A percentile compares a stretch with the other conserved stretches of the same genome.
These are phyloP conservation scores for Fraxinus latifolia DNA, from an alignment of 305 asterid genomes.

Conservation along the genomic window DNA sequence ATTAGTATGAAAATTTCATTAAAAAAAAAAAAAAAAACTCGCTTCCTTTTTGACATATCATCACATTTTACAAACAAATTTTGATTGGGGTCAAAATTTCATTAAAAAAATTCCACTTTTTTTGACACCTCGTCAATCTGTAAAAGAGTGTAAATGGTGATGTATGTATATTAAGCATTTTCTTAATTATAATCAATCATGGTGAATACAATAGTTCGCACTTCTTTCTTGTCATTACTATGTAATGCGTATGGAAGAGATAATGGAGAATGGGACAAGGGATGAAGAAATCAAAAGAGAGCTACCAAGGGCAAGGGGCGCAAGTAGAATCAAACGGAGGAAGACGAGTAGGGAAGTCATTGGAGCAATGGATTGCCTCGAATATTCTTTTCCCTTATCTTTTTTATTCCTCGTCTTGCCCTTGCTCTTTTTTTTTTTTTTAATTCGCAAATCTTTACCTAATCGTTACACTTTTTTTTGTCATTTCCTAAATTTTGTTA, in stretches of 20 bases:
- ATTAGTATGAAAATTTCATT: too few species aligned
- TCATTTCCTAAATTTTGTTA: background rate
- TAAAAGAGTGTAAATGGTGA: too few species aligned
- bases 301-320: background rate
- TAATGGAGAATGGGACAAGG: background rate
- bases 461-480: background rate
- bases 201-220: background rate
- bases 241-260: background rate
- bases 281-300: background rate
- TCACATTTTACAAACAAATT: too few species aligned
- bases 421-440: background rate
- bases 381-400: background rate
- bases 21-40: too few species aligned
- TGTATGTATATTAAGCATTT: too few species aligned
- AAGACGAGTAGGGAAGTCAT: background rate
- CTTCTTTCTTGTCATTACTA: background rate
- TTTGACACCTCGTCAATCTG: too few species aligned
- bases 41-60: too few species aligned
- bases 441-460: too few species aligned
- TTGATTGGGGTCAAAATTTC: too few species aligned
- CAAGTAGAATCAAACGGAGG: background rate
- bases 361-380: background rate
- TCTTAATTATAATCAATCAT: background rate
- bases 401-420: background rate
- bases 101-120: too few species aligned